Evolutionary conservation across 202 grass and related monocot genomes (phyloP).

Genomic region (Panicum hallii): DNA sequence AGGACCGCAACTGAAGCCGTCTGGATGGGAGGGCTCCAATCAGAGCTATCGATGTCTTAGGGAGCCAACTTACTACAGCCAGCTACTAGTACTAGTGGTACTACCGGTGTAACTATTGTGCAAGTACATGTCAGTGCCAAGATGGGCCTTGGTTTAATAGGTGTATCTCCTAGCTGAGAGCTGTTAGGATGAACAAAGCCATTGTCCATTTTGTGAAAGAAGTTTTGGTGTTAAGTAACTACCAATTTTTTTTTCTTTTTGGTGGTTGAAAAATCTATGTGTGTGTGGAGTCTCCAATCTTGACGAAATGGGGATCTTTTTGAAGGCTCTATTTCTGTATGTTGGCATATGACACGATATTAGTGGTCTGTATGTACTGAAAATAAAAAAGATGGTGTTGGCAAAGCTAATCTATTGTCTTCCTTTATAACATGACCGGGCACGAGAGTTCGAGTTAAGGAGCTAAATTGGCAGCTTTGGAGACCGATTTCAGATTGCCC

Average conservation of each 20-base stretch:
- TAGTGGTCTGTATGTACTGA: constrained; percentile 2
- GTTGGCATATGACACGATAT: not conserved
- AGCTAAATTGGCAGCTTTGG: not conserved
- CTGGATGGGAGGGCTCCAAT: constrained; percentile 23
- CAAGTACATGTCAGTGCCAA: constrained; percentile 59
- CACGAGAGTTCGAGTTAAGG: not conserved
- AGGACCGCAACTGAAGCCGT: constrained; percentile 36
- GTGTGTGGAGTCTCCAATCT: not conserved
- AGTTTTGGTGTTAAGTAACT: constrained; percentile 33
- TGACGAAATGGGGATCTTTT: constrained; percentile 24
- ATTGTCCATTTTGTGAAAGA: constrained; percentile 30
- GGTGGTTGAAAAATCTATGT: not conserved
- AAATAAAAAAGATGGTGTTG: not conserved
- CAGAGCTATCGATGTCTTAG: not conserved
- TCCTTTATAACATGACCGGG: not conserved
- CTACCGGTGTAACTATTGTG: constrained; percentile 48
- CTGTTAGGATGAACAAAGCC: constrained; percentile 40
- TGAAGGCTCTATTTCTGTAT: constrained; percentile 29
- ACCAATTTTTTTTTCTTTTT: not conserved
- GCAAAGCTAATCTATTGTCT: not conserved
- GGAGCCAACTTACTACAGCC: constrained; percentile 40
- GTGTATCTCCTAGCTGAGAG: constrained; percentile 11
- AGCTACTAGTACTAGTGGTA: constrained; percentile 34
- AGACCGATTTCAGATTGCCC: not conserved
- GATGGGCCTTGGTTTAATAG: constrained; percentile 46